Base-by-base conservation (phyloP, 192 early-diverging fungal genomes). In the Umbelopsis sp. region DNA sequence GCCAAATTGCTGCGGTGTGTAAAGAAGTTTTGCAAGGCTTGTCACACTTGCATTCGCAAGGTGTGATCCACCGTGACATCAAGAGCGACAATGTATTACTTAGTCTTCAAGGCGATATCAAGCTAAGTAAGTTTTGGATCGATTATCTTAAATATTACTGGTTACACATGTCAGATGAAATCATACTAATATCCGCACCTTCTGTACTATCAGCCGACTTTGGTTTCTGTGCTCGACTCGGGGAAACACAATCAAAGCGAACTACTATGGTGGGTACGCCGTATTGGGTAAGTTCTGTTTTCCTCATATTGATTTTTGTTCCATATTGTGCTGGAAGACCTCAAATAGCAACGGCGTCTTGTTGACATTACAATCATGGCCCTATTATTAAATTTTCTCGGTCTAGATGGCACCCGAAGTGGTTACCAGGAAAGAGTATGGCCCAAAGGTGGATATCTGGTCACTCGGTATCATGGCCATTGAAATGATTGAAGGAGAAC, bases 161-260 rank as follows among this genome's bases (percentile, higher is more conserved):
- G n/a, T n/a, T n/a, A n/a, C n/a, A n/a, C n/a, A 26, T 4, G 5
- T 20, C 6, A 16, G 17, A 3, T 47, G 4, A 47, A 20, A 10
- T 10, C 45, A n/a, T 31, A 25, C 31, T 72, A 20, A 62, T 11
- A 29, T 20, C 24, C 2, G 29, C 32, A 43, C 34, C n/a, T 36
- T 26, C 21, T 24, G 43, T 38, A 1, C 25, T 14, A 11, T n/a
- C 69, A 78, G 77, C 91, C 59, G 94, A 96, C 80, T 96, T 96
- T 83, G 94, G 94, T 2, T 95, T 94, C 78, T 95, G 92, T 71
- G 94, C 94, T 9, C 89, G 92, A 77, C 84, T 95, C 32, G 87
- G 87, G 14, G 92, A 89, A 70, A 87, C 82, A 68, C 86, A 88
- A 72, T 83, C 86, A 56, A 94, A 93, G 74, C 86, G 93, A 29